Evolutionary conservation across 2,329 filamentous ascomycete species (phyloP), one percentile per base, ranked within the genome.

Genomic region (Pseudodiploospora longispora): DNA sequence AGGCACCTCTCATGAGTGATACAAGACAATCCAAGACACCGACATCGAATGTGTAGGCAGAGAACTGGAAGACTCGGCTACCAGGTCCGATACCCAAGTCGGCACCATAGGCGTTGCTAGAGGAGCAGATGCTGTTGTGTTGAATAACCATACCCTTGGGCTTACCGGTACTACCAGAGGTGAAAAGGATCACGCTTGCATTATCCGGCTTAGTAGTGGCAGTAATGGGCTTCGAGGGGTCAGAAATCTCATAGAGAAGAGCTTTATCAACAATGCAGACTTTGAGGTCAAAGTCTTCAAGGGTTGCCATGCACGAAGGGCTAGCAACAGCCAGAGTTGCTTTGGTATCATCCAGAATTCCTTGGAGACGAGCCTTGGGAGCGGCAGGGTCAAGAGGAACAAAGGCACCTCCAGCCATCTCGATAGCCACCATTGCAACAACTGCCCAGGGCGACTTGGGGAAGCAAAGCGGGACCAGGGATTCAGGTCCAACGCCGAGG

Each of bases 11-110:
- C 28, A 44, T 47, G 5, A 54, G 44, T 3, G 52, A 51, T 10
- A 46, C 41, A 2, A 55, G 37, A n/a, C 46, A 42, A 37, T 55
- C 51, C 6, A 49, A 44, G 6, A 50, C 44, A 6, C 44, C 47
- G 9, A 52, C 48, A 12, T 54, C 51, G 12, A 54, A 55, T 2
- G 49, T 51, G 34, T 48, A 53, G 7, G 49, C 47, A 7, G 52
- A 48, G 34, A 52, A 55, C 9, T 54, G 47, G 40, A 51, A 48
- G 5, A 50, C 48, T 2, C 49, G 47, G 30, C 43, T 44, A 0
- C 38, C 38, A 5, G 47, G 38, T 4, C 49, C 38, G 6, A 48
- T 41, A 6, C 40, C 35, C 4, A 50, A 30, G 12, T 47, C 40
- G 3, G 30, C 28, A 4, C 47, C 44, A 36, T 43, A 41, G 31